Percentiles rank a stretch among this genome's conserved stretches.
Conservation (phyloP, 1,284 basidiomycete genomes). For the Cryptococcus maquisensis region DNA sequence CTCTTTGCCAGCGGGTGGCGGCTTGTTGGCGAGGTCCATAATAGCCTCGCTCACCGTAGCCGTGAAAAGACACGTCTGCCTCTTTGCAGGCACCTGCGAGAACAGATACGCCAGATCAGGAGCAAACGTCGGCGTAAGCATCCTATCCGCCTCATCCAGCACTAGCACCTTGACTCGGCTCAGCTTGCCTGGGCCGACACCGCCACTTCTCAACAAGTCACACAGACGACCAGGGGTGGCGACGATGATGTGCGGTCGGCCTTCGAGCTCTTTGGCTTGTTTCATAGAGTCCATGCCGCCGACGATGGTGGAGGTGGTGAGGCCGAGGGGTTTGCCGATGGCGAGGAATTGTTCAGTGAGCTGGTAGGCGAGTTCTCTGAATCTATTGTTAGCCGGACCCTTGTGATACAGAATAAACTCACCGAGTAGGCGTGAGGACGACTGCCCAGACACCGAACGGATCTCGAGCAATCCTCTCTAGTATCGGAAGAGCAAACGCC, state of each 20-base stretch:
- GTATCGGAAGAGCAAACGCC: conserved; percentile 91
- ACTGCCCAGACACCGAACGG: conserved; percentile 93
- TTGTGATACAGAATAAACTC: conserved; percentile 18
- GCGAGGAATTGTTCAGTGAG: conserved; percentile 94
- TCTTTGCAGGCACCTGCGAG: conserved; percentile 68
- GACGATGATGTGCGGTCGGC: conserved; percentile 87
- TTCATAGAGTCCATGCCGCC: conserved; percentile 99
- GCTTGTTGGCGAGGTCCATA: conserved; percentile 68
- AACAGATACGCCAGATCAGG: conserved; percentile 80
- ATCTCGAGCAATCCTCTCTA: conserved; percentile 81
- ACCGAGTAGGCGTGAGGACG: conserved; percentile 91
- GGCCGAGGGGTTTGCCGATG: conserved; percentile 72
- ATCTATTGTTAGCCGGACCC: background rate
- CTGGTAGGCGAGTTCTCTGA: conserved; percentile 94
- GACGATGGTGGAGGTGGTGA: conserved; percentile 82
- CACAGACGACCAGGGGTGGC: conserved; percentile 95
- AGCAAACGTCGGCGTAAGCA: conserved; percentile 86
- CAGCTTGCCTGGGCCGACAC: conserved; percentile 69
- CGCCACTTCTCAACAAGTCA: conserved; percentile 76
- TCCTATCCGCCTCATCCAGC: conserved; percentile 91
- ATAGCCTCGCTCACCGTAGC: conserved; percentile 89
- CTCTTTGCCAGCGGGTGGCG: conserved; percentile 75
- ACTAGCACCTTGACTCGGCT: conserved; percentile 83
- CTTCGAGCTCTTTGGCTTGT: conserved; percentile 81
- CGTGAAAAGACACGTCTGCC: conserved; percentile 95